Conservation (phyloP, 371 early-diverging fungal species). For the Gilbertella persicaria region DNA sequence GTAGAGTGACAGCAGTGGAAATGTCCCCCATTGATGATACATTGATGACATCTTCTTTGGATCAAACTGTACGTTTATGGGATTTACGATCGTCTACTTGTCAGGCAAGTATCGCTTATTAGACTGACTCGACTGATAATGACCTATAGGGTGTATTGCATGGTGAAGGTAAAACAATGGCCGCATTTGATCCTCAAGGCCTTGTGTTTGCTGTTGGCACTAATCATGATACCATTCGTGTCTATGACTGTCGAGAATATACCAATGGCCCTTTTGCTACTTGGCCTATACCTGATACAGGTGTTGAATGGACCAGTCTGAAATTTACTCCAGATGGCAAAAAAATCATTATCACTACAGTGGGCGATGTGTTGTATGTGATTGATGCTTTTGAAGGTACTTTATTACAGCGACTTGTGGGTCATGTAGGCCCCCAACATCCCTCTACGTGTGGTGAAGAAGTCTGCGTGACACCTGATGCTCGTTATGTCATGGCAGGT, state of each 20-base stretch:
- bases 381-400: slow-evolving; percentile 70
- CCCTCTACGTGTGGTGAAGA: slow-evolving; percentile 50
- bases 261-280: slow-evolving; percentile 34
- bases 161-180: slow-evolving; percentile 55
- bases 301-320: slow-evolving; percentile 60
- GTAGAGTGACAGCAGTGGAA: slow-evolving; percentile 72
- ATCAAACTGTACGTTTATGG: slow-evolving; percentile 80
- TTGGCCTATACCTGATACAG: slow-evolving; percentile 45
- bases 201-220: slow-evolving; percentile 75
- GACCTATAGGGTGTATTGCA: slow-evolving; percentile 46
- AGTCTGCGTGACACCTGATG: slow-evolving; percentile 78
- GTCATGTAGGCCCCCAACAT: slow-evolving; percentile 41
- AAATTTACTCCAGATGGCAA: slow-evolving; percentile 80
- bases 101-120: slow-evolving; percentile 46
- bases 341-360: slow-evolving; percentile 70
- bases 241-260: slow-evolving; percentile 75
- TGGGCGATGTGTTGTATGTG: slow-evolving; percentile 63
- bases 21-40: slow-evolving; percentile 80
- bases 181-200: slow-evolving; percentile 83
- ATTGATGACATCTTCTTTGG: slow-evolving; percentile 72
- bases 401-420: slow-evolving; percentile 52
- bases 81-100: slow-evolving; percentile 69
- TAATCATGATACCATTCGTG: slow-evolving; percentile 39
- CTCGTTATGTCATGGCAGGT: slow-evolving; percentile 71
- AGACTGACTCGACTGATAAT: background rate